Evolutionary conservation across 2,329 filamentous ascomycete species (phyloP), one percentile per base, ranked within the genome.

Genomic region (Arthrobotrys conoides): DNA sequence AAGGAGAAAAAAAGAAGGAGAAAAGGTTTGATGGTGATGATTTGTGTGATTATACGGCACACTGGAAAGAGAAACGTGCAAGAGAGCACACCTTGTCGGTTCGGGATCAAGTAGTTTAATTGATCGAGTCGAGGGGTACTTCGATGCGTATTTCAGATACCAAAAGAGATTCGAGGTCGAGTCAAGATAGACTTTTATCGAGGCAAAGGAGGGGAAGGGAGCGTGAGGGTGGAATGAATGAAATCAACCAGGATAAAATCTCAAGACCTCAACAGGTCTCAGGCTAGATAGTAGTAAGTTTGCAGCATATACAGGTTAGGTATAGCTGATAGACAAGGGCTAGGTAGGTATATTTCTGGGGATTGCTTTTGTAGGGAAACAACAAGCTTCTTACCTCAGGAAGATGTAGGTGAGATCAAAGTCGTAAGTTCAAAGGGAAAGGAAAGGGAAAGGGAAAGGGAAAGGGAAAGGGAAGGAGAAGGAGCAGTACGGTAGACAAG

Each of bases 251-350:
- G 20, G 57, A 41, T 38, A 65, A 64, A 55, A 24, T 51, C 53
- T 53, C 67, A 53, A 71, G n/a, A n/a, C n/a, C n/a, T 46, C 24
- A 61, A 63, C 36, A 48, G n/a, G n/a, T n/a, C n/a, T n/a, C n/a
- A n/a, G 55, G 66, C 20, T 70, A 24, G 2, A 38, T 49, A n/a
- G 9, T 61, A 36, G 30, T 20, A 38, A 30, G 41, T 36, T 27
- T 57, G 24, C 27, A 36, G 48, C 22, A 18, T 20, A 38, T 41
- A 30, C 66, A 46, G 30, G 44, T 67, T 67, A 24, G 30, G 36
- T 46, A 49, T 69, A 48, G 49, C 66, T 48, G 48, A 33, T 14
- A 38, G 5, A 44, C 66, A 68, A 33, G 51, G 66, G 49, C 24
- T 22, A 49, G 51, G 51, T 61, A 44, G 51, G 33, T 55, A 16